These are phyloP conservation scores for Gynandropsis gynandra DNA, from an alignment of 345 rosid genomes.

Conservation along the genomic window DNA sequence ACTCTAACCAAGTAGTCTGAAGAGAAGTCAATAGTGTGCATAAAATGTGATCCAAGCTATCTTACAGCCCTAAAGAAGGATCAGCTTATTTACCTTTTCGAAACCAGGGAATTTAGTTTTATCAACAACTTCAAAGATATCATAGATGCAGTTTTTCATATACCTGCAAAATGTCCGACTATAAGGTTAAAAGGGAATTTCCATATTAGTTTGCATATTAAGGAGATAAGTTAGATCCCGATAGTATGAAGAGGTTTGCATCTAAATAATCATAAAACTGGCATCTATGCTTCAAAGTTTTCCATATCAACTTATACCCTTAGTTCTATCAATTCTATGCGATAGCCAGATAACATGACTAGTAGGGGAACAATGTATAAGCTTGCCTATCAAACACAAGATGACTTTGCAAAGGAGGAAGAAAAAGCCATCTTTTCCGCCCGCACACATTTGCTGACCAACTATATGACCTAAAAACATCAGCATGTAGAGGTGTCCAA, in stretches of 20 bases:
- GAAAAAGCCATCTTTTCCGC: conserved; percentile 73
- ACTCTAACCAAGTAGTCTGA: conserved; percentile 80
- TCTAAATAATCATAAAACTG: too few species aligned
- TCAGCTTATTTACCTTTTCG: conserved; percentile 41
- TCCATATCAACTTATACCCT: too few species aligned
- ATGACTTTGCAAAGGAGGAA: conserved; percentile 59
- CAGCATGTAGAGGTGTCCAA: conserved; percentile 96
- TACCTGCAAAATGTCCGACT: conserved; percentile 40
- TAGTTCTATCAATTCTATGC: too few species aligned
- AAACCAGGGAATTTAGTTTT: conserved; percentile 69
- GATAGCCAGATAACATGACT: not conserved
- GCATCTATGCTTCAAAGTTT: too few species aligned
- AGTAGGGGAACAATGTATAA: not conserved
- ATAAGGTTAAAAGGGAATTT: not conserved
- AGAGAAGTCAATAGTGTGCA: conserved; percentile 4
- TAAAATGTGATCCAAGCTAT: not conserved
- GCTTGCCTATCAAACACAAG: conserved; percentile 76
- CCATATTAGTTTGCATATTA: too few species aligned
- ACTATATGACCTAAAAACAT: conserved; percentile 91
- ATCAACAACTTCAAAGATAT: conserved; percentile 53
- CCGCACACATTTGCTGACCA: conserved; percentile 97
- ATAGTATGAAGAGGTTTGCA: too few species aligned
- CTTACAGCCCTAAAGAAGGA: conserved; percentile 15
- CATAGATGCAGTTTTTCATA: conserved; percentile 55
- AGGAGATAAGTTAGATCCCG: too few species aligned